Evolutionary conservation across 768 basidiomycete species (phyloP).

Genomic region (Agaricus blazei): DNA sequence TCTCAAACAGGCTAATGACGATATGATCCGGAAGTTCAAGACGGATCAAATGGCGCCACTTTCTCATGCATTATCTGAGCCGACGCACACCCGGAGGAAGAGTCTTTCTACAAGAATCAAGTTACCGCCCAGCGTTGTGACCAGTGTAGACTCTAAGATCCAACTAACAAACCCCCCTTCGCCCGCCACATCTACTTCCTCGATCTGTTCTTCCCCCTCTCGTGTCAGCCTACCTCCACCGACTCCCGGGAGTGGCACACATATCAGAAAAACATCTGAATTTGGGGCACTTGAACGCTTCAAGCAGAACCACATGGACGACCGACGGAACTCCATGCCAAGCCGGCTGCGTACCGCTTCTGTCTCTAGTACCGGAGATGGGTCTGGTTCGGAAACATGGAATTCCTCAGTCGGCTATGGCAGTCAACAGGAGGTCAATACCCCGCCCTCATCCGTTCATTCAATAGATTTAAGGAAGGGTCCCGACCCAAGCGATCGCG

Average conservation of each 20-base stretch:
- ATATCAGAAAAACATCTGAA: slow-evolving; percentile 86
- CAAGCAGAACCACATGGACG: slow-evolving; percentile 78
- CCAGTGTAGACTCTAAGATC: slow-evolving; percentile 57
- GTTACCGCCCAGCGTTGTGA: slow-evolving; percentile 77
- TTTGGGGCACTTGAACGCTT: slow-evolving; percentile 84
- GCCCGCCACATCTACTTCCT: slow-evolving; percentile 87
- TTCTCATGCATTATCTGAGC: slow-evolving; percentile 66
- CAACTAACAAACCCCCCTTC: slow-evolving; percentile 79
- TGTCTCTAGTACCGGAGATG: slow-evolving; percentile 76
- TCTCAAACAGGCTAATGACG: slow-evolving; percentile 97
- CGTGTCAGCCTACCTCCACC: slow-evolving; percentile 67
- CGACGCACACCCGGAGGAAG: slow-evolving; percentile 61
- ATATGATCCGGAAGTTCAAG: slow-evolving; percentile 92
- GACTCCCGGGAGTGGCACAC: slow-evolving; percentile 59
- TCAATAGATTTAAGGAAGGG: slow-evolving; percentile 77
- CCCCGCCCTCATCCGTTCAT: slow-evolving; percentile 81
- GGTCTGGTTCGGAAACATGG: slow-evolving; percentile 75
- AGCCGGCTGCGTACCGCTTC: slow-evolving; percentile 85
- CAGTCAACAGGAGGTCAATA: slow-evolving; percentile 53
- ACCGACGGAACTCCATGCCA: slow-evolving; percentile 79
- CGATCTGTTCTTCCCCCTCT: slow-evolving; percentile 85
- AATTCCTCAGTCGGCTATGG: slow-evolving; percentile 50
- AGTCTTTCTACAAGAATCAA: slow-evolving; percentile 81
- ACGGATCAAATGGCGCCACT: slow-evolving; percentile 85
- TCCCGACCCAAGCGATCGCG: slow-evolving; percentile 76